Base-by-base conservation (phyloP, 73 alveolate species). In the Stentor coeruleus region DNA sequence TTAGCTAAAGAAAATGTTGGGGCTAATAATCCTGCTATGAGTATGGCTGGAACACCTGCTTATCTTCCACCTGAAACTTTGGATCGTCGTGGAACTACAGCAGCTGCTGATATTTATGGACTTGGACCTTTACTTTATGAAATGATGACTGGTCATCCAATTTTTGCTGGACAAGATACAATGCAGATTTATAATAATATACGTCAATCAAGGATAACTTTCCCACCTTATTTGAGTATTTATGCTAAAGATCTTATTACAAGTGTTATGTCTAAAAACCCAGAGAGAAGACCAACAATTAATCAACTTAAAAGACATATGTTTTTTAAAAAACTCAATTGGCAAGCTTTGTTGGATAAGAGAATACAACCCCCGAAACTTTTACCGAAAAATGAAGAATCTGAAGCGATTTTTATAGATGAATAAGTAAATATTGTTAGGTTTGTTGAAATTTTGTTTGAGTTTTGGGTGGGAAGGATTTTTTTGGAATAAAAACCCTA, bases 21-120 rank as follows among this genome's bases (percentile, higher is more conserved):
- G 38, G 84, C 87, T 39, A 88, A 93, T 85, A 87, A 88, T 58
- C 60, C 80, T 30, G 98, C 99, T 1, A 92, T 91, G 88, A 89
- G 96, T 74, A 93, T 97, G 79, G 96, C 99, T 82, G 99, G 99
- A 15, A 89, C 98, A 15, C 95, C 95, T 37, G 99, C 99, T 35
- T 97, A 97, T 85, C 88, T 97, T 60, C 97, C 99, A 3, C 99
- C 99, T 35, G 99, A 97, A 86, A 93, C 95, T 92, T 88, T 95
- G 20, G 75, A 86, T 57, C 86, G 97, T 83, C 66, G 85, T 37
- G 99, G 99, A 3, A 96, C 94, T 83, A 97, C 97, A 15, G 94
- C 92, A 82, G 92, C 98, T 0, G 96, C 96, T 14, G 99, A 97
- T 81, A 93, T 98, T 94, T 97, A 97, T 87, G 84, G 94, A 41